phyloP scores from a whole-genome alignment of 352 stramenopile species.

The Pythium phragmiticola region DNA sequence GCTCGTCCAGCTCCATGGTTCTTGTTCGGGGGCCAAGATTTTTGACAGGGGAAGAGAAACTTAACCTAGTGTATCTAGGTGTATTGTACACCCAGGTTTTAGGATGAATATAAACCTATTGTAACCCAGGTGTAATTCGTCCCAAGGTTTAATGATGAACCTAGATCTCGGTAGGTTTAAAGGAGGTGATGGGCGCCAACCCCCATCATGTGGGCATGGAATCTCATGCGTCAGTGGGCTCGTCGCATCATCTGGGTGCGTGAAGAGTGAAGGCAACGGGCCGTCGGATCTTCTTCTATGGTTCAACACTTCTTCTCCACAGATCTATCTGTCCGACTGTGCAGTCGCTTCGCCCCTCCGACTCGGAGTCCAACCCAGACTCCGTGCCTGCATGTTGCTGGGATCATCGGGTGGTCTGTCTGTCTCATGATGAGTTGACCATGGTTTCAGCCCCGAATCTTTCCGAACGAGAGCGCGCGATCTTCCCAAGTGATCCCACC shows the following conservation, averaged over 20 bases:
- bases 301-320: too few relatives aligned
- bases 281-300: too few relatives aligned
- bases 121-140: background rate
- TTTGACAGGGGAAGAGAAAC: background rate
- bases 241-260: background rate
- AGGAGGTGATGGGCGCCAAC: background rate
- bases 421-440: background rate
- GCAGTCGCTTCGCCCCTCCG: too few relatives aligned
- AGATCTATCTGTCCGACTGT: too few relatives aligned
- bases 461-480: too few relatives aligned
- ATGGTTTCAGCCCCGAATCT: too few relatives aligned
- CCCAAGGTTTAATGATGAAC: background rate
- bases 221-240: background rate
- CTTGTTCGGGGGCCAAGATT: background rate
- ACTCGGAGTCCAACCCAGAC: too few relatives aligned
- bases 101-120: slow-evolving; percentile 11
- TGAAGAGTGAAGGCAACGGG: background rate
- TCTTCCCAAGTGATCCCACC: background rate
- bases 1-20: slow-evolving; percentile 40
- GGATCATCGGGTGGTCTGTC: background rate
- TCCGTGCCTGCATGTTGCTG: too few relatives aligned
- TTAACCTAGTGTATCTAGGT: background rate
- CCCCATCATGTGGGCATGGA: background rate
- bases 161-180: background rate
- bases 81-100: background rate